These are phyloP conservation scores for Pleoardoris graminearum DNA, from an alignment of 2,329 filamentous ascomycete species.

Conservation along the genomic window DNA sequence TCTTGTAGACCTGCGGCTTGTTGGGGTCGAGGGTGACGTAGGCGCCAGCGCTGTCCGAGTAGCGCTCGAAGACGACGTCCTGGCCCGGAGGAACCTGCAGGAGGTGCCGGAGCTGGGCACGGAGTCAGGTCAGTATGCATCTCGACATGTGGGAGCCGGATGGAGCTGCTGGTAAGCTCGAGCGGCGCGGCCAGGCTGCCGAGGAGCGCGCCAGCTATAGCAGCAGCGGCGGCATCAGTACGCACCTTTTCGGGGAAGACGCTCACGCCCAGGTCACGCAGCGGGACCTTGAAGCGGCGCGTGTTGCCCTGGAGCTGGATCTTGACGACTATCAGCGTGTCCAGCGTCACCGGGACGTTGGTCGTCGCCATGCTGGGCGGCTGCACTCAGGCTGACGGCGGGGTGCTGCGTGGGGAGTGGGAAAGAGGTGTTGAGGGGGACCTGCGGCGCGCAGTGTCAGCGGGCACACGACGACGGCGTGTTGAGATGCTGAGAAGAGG, in stretches of 20 bases:
- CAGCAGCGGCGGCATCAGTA: slow-evolving; percentile 26
- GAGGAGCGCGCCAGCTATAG: slow-evolving; percentile 17
- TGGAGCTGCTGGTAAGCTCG: slow-evolving; percentile 15
- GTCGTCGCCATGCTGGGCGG: slow-evolving; percentile 46
- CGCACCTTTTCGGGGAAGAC: slow-evolving; percentile 83
- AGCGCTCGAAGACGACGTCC: slow-evolving; percentile 79
- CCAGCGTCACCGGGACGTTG: slow-evolving; percentile 58
- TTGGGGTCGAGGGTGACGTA: slow-evolving; percentile 78
- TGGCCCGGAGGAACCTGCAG: slow-evolving; percentile 67
- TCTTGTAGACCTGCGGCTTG: slow-evolving; percentile 89
- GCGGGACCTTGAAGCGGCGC: slow-evolving; percentile 84
- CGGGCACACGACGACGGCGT: neutral
- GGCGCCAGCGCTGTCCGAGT: slow-evolving; percentile 85
- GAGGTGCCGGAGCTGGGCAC: slow-evolving; percentile 59
- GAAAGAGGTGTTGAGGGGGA: neutral
- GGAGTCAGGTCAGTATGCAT: slow-evolving; percentile 21
- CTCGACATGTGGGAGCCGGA: slow-evolving; percentile 1
- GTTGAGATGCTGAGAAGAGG: neutral
- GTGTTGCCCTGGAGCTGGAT: slow-evolving; percentile 74
- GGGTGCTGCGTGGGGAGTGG: slow-evolving; percentile 4
- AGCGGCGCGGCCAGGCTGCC: slow-evolving; percentile 21
- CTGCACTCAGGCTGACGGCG: slow-evolving; percentile 32
- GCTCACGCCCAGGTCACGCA: slow-evolving; percentile 77
- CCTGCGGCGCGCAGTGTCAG: neutral
- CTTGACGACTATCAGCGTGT: slow-evolving; percentile 84